Percentiles rank a stretch among this genome's conserved stretches.
Evolutionary conservation across 2,329 filamentous ascomycete genomes (phyloP).

Genomic region (Cadophora luteo-olivacea): DNA sequence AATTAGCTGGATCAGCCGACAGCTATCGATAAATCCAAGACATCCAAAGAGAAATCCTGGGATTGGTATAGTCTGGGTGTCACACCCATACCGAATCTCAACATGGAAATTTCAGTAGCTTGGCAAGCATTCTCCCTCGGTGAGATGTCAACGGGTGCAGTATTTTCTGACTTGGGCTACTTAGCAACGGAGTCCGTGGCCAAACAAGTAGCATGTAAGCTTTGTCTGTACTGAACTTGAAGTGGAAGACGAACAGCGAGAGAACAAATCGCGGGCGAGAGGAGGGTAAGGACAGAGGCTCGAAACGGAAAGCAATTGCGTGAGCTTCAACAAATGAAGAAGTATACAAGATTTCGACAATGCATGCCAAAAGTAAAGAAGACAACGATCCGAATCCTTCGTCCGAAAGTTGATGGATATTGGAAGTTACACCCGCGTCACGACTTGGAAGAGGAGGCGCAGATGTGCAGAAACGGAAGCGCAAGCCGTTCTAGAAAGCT

Average conservation of each 20-base stretch:
- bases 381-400: conserved; percentile 16
- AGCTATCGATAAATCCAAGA: background rate
- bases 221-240: background rate
- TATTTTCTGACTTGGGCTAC: background rate
- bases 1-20: background rate
- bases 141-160: background rate
- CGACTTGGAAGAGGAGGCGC: conserved; percentile 4
- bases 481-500: conserved; percentile 3
- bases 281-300: background rate
- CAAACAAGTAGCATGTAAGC: background rate
- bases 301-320: background rate
- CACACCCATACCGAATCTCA: background rate
- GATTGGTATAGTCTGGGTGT: background rate
- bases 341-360: background rate
- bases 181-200: background rate
- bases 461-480: background rate
- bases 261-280: background rate
- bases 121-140: background rate
- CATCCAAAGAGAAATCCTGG: background rate
- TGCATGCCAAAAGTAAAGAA: background rate
- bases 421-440: conserved; percentile 6
- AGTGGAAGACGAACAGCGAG: background rate
- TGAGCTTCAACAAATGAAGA: background rate
- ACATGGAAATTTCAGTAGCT: background rate
- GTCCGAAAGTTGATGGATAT: background rate